These are phyloP conservation scores for Protea cynaroides DNA, from an alignment of 164 flowering plant genomes.

Conservation along the genomic window DNA sequence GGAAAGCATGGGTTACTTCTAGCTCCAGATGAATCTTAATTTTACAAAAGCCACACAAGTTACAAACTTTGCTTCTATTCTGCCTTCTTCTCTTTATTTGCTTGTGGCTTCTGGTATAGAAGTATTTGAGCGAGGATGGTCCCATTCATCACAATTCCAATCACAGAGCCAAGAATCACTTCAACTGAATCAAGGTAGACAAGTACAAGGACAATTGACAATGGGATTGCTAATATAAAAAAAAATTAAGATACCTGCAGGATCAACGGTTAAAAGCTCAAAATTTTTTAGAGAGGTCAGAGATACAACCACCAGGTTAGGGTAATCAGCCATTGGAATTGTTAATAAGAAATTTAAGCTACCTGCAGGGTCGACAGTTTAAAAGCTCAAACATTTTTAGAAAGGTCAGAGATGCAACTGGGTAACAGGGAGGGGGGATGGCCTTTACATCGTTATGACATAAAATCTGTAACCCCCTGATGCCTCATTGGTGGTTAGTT, in stretches of 20 bases:
- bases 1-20: not conserved
- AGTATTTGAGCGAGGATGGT: conserved; percentile 78
- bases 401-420: too few species aligned
- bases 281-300: too few species aligned
- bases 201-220: not conserved
- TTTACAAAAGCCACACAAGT: not conserved
- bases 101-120: conserved; percentile 47
- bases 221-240: not conserved
- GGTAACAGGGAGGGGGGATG: not conserved
- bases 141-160: conserved; percentile 68
- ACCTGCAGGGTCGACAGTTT: too few species aligned
- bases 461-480: not conserved
- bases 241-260: not conserved
- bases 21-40: not conserved
- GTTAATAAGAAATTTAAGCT: too few species aligned
- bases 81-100: conserved; percentile 62
- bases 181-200: conserved; percentile 37
- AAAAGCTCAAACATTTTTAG: too few species aligned
- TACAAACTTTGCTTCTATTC: conserved; percentile 23
- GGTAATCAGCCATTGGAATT: too few species aligned
- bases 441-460: too few species aligned
- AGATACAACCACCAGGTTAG: too few species aligned
- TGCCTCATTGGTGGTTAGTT: not conserved
- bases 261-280: not conserved
- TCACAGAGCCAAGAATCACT: conserved; percentile 72